Percentiles rank a stretch among this genome's conserved stretches.
Evolutionary conservation across 2,329 filamentous ascomycete species (phyloP).

Genomic region (Xylaria sp.): DNA sequence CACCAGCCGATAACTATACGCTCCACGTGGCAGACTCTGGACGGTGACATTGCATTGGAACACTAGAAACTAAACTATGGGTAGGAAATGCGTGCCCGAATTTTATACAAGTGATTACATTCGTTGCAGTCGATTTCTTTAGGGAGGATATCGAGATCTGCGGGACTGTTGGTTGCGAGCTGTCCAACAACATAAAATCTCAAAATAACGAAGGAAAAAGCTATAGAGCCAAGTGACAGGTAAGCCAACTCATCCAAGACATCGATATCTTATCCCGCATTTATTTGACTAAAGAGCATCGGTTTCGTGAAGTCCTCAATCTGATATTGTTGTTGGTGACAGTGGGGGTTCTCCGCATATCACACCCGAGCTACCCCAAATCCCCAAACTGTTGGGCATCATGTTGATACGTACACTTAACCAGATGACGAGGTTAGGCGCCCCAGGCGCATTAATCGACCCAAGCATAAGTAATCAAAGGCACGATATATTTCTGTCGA

Average conservation of each 20-base stretch:
- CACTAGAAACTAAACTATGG: neutral
- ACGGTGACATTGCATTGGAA: slow-evolving; percentile 19
- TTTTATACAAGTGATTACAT: slow-evolving; percentile 6
- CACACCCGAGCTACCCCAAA: slow-evolving; percentile 7
- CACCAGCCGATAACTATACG: slow-evolving; percentile 25
- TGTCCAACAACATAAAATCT: neutral
- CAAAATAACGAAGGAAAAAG: neutral
- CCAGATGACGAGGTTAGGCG: neutral
- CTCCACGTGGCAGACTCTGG: slow-evolving; percentile 32
- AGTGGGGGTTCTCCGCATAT: neutral
- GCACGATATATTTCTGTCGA: no score
- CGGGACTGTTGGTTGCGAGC: neutral
- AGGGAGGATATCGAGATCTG: neutral
- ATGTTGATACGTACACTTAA: neutral
- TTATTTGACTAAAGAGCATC: neutral
- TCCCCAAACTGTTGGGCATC: slow-evolving; percentile 6
- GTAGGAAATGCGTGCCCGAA: neutral
- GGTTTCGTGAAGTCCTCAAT: neutral
- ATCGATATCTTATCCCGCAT: neutral
- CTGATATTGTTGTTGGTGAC: neutral
- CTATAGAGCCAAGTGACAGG: neutral
- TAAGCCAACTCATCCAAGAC: neutral
- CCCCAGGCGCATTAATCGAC: neutral
- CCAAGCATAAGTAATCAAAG: neutral
- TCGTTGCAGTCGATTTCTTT: slow-evolving; percentile 1